Conservation (phyloP, 2,329 filamentous ascomycete genomes). For the Cryphonectria japonica region DNA sequence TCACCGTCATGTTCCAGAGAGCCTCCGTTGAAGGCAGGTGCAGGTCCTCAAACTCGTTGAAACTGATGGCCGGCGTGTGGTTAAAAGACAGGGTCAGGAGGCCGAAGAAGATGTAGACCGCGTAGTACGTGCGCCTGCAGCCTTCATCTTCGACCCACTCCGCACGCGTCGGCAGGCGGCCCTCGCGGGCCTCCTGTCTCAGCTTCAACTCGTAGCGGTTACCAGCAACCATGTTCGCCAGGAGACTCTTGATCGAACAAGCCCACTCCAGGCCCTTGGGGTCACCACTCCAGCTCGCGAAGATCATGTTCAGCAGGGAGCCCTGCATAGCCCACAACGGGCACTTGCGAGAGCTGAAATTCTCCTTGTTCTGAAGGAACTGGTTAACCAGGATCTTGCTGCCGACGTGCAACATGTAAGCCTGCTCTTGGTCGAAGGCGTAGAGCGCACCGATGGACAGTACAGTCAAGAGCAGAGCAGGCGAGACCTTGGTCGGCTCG, state of each 20-base stretch:
- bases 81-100: constrained; percentile 95
- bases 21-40: constrained; percentile 92
- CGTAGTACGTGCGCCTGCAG: constrained; percentile 94
- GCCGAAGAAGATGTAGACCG: constrained; percentile 98
- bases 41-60: constrained; percentile 95
- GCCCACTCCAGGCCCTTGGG: constrained; percentile 98
- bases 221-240: constrained; percentile 98
- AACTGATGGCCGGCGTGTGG: constrained; percentile 95
- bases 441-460: constrained; percentile 95
- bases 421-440: constrained; percentile 95
- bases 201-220: constrained; percentile 96
- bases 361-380: constrained; percentile 97
- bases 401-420: constrained; percentile 95
- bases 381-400: constrained; percentile 97
- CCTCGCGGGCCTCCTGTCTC: constrained; percentile 84
- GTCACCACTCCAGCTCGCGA: constrained; percentile 98
- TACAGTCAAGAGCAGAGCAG: constrained; percentile 83
- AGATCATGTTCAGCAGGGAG: constrained; percentile 96
- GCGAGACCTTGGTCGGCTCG: constrained; percentile 75
- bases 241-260: constrained; percentile 96
- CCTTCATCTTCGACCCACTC: constrained; percentile 98
- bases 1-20: constrained; percentile 84
- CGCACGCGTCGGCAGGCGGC: constrained; percentile 72
- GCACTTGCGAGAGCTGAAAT: constrained; percentile 97
- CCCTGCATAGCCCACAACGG: constrained; percentile 98